Evolutionary conservation across 441 rosid species (phyloP), one percentile per base, ranked within the genome.

Genomic region (Mallotus japonicus): DNA sequence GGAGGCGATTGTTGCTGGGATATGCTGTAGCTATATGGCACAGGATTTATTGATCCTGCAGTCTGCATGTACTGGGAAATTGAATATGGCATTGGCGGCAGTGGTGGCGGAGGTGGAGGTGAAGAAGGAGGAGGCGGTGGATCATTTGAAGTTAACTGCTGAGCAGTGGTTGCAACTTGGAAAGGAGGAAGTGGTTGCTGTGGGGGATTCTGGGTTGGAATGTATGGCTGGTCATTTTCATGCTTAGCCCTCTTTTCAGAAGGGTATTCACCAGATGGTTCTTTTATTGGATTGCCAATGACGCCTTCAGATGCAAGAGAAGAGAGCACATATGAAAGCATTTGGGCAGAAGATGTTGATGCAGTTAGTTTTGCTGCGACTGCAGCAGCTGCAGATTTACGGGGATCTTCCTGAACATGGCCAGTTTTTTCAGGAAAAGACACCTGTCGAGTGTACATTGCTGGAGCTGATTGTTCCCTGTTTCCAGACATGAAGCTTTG

Each of bases 281-380:
- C 89, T 67, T 82, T 85, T 32, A 63, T 67, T 16, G 84, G 73
- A 73, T 84, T 85, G 61, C 85, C 83, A 11, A 89, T 87, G 80
- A 87, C 85, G 34, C 91, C 94, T 82, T 91, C 98, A 4, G 99
- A 91, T 66, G 95, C 97, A 37, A 95, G 88, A 62, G 99, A 91
- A 40, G 98, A 91, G 70, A 95, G 91, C 53, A 93, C 99, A 28
- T 78, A 85, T 5, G 99, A 90, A 70, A 95, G 97, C 99, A 95
- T 89, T 73, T 91, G 86, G 0, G 88, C 95, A 0, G 99, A 93
- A 54, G 97, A 95, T 28, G 98, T 84, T 11, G 98, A 93, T 49
- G 98, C 96, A 2, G 99, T 89, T 80, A 95, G 85, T 86, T 88
- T 86, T 34, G 93, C 97, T 44, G 95, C 95, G 71, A 94, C 91